Conservation (phyloP, 2,329 filamentous ascomycete species). For the Kalaharituber pfeilii region DNA sequence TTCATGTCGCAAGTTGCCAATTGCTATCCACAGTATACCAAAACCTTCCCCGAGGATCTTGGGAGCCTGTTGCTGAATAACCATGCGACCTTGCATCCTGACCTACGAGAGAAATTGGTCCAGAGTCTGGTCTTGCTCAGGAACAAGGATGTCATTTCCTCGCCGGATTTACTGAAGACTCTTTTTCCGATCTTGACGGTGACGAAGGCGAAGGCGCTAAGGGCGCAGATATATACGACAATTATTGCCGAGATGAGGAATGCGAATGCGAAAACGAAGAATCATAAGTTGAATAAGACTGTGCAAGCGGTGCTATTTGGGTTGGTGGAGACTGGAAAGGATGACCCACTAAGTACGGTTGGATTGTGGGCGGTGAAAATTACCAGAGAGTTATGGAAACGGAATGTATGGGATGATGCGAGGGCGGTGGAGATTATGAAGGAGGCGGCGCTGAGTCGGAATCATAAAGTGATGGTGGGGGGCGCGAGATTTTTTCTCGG, state of each 20-base stretch:
- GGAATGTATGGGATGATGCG: conserved; percentile 87
- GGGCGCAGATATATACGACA: conserved; percentile 69
- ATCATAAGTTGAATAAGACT: conserved; percentile 82
- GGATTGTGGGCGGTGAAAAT: conserved; percentile 93
- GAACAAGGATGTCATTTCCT: conserved; percentile 85
- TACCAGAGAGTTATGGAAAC: conserved; percentile 87
- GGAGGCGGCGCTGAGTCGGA: conserved; percentile 70
- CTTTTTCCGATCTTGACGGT: conserved; percentile 86
- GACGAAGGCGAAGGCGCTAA: conserved; percentile 80
- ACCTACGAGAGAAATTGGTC: conserved; percentile 86
- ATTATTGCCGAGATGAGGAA: conserved; percentile 80
- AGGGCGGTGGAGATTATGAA: conserved; percentile 98
- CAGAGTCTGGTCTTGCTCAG: conserved; percentile 71
- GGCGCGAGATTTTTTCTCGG: conserved; percentile 90
- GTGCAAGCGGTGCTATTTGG: conserved; percentile 91
- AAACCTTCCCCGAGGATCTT: conserved; percentile 60
- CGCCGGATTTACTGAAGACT: conserved; percentile 63
- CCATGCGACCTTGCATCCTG: conserved; percentile 63
- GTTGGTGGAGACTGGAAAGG: conserved; percentile 49
- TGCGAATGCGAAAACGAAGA: conserved; percentile 70
- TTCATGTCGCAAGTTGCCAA: conserved; percentile 87
- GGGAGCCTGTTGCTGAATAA: conserved; percentile 65
- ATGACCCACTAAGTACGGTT: conserved; percentile 63
- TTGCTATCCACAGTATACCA: conserved; percentile 70
- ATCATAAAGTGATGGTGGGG: conserved; percentile 78